Evolutionary conservation across 225 moss, liverwort and hornwort genomes (phyloP).

Genomic region (Sphagnum contortum): DNA sequence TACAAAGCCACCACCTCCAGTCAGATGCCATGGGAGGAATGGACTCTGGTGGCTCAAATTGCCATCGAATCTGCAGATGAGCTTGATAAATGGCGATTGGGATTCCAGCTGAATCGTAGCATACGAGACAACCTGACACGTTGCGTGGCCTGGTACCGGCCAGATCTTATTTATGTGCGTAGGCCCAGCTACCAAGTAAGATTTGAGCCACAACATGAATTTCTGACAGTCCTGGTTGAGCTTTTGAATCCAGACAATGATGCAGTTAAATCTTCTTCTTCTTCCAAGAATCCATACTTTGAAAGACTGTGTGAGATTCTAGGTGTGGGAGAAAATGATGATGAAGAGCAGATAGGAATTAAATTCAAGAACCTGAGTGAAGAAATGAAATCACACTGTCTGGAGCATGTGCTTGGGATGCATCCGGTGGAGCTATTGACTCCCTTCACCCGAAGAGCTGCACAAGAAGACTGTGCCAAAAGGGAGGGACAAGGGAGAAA

Average conservation of each 20-base stretch:
- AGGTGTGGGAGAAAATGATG: constrained; percentile 41
- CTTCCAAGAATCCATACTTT: constrained; percentile 26
- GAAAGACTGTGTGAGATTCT: constrained; percentile 46
- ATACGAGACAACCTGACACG: constrained; percentile 24
- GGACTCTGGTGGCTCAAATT: constrained; percentile 78
- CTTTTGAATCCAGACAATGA: constrained; percentile 41
- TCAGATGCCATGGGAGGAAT: constrained; percentile 67
- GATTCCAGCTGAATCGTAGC: constrained; percentile 23
- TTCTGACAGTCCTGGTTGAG: constrained; percentile 32
- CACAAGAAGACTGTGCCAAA: constrained; percentile 13
- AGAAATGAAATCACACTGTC: constrained; percentile 45
- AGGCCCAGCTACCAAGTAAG: constrained; percentile 63
- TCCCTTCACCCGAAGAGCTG: constrained; percentile 20
- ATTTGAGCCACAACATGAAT: constrained; percentile 71
- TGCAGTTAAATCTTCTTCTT: not conserved
- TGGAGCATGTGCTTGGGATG: constrained; percentile 57
- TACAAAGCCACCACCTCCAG: constrained; percentile 23
- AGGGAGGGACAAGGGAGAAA: constrained; percentile 8
- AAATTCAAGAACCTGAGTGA: constrained; percentile 40
- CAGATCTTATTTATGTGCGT: constrained; percentile 72
- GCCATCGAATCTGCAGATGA: constrained; percentile 51
- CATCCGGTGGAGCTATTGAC: constrained; percentile 68
- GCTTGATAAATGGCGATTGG: constrained; percentile 41
- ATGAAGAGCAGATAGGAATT: constrained; percentile 18
- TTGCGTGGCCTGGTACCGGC: constrained; percentile 78